phyloP scores from a whole-genome alignment of 345 rosid species.

The Aegle marmelos region DNA sequence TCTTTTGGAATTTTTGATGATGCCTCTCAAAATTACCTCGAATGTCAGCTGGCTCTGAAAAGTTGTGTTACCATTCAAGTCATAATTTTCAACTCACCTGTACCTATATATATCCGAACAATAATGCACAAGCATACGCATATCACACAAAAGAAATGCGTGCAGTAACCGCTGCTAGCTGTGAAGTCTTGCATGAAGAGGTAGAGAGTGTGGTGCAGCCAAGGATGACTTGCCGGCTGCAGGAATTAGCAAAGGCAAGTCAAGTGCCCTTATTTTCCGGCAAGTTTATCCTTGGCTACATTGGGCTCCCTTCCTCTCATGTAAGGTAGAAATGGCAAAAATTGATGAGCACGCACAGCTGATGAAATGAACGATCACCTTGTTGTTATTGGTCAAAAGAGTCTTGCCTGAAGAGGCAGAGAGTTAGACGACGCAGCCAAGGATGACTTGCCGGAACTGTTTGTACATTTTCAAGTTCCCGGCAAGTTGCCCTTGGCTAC shows the following conservation, averaged over 20 bases:
- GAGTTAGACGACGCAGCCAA: conserved; percentile 25
- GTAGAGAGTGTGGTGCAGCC: conserved; percentile 18
- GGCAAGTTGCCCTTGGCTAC: conserved; percentile 34
- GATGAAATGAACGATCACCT: background rate
- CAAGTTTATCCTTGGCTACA: conserved; percentile 28
- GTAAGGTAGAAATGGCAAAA: conserved; percentile 12
- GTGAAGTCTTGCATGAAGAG: conserved; percentile 17
- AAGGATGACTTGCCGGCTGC: conserved; percentile 34
- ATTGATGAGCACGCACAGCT: background rate
- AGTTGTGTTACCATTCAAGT: background rate
- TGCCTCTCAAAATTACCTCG: background rate
- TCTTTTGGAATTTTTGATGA: conserved; percentile 6
- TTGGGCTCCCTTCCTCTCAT: conserved; percentile 23
- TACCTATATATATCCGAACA: background rate
- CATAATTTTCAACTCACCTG: background rate
- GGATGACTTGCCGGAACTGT: conserved; percentile 32
- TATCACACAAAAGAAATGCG: background rate
- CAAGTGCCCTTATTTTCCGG: conserved; percentile 1
- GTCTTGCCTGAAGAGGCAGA: conserved; percentile 14
- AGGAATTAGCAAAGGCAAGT: background rate
- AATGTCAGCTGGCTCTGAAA: background rate
- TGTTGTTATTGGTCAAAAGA: background rate
- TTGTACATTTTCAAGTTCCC: background rate
- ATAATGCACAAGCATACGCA: background rate
- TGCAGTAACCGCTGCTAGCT: background rate